phyloP scores from a whole-genome alignment of 208 protist genomes.

The Trypanosomatidae sp. region DNA sequence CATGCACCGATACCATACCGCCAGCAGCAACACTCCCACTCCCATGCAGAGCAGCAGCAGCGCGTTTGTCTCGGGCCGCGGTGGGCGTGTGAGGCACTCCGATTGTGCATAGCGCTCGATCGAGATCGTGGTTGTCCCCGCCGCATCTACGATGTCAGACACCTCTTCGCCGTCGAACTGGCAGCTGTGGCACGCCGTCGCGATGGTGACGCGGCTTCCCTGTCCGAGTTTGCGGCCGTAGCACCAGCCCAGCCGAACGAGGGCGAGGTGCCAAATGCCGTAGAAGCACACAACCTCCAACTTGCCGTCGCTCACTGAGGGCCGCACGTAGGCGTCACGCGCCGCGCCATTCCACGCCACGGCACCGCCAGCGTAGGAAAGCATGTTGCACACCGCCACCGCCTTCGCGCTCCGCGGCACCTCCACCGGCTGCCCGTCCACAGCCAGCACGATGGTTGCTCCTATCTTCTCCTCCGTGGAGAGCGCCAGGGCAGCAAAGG shows the following conservation, averaged over 20 bases:
- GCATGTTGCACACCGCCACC: conserved; percentile 57
- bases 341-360: conserved; percentile 41
- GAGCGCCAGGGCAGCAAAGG: conserved; percentile 37
- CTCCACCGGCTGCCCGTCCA: conserved; percentile 33
- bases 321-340: conserved; percentile 14
- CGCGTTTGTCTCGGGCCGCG: conserved; percentile 14
- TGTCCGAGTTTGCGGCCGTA: conserved; percentile 54
- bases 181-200: conserved; percentile 21
- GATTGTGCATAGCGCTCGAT: conserved; percentile 11
- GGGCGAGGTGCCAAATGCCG: conserved; percentile 58
- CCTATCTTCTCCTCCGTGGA: conserved; percentile 31
- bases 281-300: conserved; percentile 48
- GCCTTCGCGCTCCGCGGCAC: conserved; percentile 49
- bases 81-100: conserved; percentile 16
- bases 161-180: conserved; percentile 64
- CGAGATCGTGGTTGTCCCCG: conserved; percentile 1
- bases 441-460: conserved; percentile 8
- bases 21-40: too few relatives aligned
- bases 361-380: conserved; percentile 56
- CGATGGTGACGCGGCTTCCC: conserved; percentile 34
- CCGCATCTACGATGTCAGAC: neutral
- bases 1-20: too few relatives aligned
- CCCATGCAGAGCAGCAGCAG: neutral
- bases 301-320: conserved; percentile 38
- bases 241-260: conserved; percentile 43